Percentiles rank a stretch among this genome's conserved stretches.
Conservation (phyloP, 768 basidiomycete species). For the Chalciporus piperatus region DNA sequence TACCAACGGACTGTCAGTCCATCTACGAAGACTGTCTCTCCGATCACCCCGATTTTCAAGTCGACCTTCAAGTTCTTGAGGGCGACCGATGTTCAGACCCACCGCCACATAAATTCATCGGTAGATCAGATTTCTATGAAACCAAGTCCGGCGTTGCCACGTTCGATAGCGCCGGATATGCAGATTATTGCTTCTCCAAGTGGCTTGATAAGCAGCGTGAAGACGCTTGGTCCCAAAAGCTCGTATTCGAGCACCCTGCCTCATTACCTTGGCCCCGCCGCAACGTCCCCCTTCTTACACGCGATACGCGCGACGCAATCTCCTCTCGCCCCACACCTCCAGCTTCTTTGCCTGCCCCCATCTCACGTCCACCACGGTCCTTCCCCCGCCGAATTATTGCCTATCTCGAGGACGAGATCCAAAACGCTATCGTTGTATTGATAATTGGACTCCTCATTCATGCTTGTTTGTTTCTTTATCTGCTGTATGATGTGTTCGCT, state of each 20-base stretch:
- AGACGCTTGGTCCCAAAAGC: constrained; percentile 14
- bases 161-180: constrained; percentile 27
- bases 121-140: constrained; percentile 27
- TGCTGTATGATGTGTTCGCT: constrained; percentile 29
- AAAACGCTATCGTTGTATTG: constrained; percentile 27
- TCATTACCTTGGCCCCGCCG: constrained; percentile 17
- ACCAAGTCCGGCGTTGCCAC: constrained; percentile 26
- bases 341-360: background rate
- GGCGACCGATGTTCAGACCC: constrained; percentile 8
- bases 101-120: constrained; percentile 6
- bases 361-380: constrained; percentile 7
- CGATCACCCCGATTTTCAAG: constrained; percentile 15
- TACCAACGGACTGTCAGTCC: constrained; percentile 18
- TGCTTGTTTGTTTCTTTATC: constrained; percentile 24
- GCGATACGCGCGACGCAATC: background rate
- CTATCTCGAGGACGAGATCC: constrained; percentile 25
- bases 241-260: constrained; percentile 21
- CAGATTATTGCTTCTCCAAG: constrained; percentile 22
- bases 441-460: constrained; percentile 26
- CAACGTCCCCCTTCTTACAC: constrained; percentile 5
- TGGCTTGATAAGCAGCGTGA: constrained; percentile 29
- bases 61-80: constrained; percentile 19
- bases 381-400: constrained; percentile 14
- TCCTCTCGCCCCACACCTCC: background rate
- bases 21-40: constrained; percentile 31